Evolutionary conservation across 192 early-diverging fungal genomes (phyloP), one percentile per base, ranked within the genome.

Genomic region (Rhizoclosmatium sp.): DNA sequence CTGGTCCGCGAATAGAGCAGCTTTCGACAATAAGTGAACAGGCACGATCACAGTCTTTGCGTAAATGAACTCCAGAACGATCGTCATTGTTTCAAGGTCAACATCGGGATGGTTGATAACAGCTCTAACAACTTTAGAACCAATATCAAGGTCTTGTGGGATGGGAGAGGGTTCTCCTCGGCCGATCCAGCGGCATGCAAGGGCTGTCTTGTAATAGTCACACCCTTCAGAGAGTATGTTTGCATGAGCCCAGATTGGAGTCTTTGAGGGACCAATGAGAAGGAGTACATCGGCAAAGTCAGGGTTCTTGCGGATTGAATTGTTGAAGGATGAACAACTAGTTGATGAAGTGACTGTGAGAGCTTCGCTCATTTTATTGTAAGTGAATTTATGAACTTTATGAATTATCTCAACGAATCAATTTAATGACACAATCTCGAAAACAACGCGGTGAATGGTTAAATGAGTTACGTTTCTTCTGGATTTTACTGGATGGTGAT

Each of bases 221-320:
- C 14, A 62, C 10, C 21, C 21, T 4, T 23, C 4, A 40, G 60
- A 9, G 23, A 62, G 60, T 0, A 62, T 23, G 19, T 7, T 21
- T 31, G 60, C 9, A 40, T 62, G 60, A 7, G 23, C 60, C 19
- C 7, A 21, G 60, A 62, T 62, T 7, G 60, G 0, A 21, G 21
- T 1, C 60, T 62, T 23, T 7, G 9, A 21, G 60, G 9, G 7
- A 7, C 60, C 60, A 62, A 62, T 40, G 14, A 62, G 23, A 7
- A 62, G 23, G 60, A 62, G 60, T 19, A 62, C 60, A 62, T 62
- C 60, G 60, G 60, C 19, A 40, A 62, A 62, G 14, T 31, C 31
- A 31, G 31, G 31, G 31, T 31, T 31, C 31, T 31, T 31, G 31
- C 31, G 31, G 31, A 31, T 31, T 31, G 31, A 31, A 31, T 31